Conservation (phyloP, 148 eudicot species). For the Pharnaceum exiguum region DNA sequence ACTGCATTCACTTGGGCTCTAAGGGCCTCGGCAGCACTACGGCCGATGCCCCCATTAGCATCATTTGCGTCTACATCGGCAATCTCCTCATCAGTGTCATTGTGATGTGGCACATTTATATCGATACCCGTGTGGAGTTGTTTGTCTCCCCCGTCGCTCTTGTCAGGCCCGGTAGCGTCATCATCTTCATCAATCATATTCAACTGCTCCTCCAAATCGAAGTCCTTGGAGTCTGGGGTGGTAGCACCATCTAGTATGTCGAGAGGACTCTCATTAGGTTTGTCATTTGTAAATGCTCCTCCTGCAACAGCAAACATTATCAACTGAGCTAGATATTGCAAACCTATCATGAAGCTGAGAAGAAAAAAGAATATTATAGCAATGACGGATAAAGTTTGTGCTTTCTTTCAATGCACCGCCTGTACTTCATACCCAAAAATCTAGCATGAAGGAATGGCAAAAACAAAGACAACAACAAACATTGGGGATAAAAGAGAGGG, state of each 20-base stretch:
- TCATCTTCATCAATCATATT: conserved; percentile 70
- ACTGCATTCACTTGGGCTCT: conserved; percentile 72
- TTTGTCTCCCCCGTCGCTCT: conserved; percentile 23
- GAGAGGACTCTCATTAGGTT: conserved; percentile 32
- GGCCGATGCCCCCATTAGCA: conserved; percentile 49
- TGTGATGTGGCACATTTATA: conserved; percentile 64
- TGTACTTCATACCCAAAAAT: no score
- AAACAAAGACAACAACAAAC: background rate
- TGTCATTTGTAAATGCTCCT: conserved; percentile 35
- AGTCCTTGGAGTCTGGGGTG: conserved; percentile 62
- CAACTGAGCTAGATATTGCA: background rate
- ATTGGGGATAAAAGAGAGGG: background rate
- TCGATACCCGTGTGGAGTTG: conserved; percentile 49
- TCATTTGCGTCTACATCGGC: conserved; percentile 79
- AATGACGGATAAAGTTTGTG: no score
- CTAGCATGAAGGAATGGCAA: no score
- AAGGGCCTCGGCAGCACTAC: conserved; percentile 83
- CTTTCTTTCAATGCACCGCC: no score
- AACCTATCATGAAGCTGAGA: no score
- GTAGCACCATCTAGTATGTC: conserved; percentile 29
- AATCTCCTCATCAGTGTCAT: conserved; percentile 71
- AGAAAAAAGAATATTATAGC: no score
- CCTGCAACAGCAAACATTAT: conserved; percentile 24
- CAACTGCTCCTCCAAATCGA: conserved; percentile 69
- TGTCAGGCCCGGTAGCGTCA: conserved; percentile 22